Base-by-base conservation (phyloP, 495 filamentous ascomycete genomes). In the Hypoxylon perforatum region DNA sequence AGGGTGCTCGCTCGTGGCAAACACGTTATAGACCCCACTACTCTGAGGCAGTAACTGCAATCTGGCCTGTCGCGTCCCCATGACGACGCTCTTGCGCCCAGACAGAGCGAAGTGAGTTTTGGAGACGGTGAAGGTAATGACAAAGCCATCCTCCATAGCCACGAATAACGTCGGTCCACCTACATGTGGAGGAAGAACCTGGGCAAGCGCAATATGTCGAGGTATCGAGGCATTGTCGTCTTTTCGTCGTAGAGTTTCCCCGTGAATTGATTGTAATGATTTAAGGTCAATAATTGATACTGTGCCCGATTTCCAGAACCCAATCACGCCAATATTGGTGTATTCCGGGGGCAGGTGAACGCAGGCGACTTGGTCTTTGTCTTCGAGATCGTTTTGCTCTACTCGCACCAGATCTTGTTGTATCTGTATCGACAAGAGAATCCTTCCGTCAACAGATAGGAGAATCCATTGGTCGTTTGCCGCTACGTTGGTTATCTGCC, bases 111-210 rank as follows among this genome's bases (percentile, higher is more conserved):
- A 82, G 41, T 85, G 82, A 0, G 69, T 38, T 0, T 81, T 69
- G 35, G 92, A 83, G n/a, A 96, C 79, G 35, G 85, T 84, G 75
- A 94, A 99, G 1, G 91, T 97, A 47, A 95, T 85, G 9, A 99
- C 91, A 67, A 90, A 91, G 21, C 95, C 95, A 76, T 97, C 94
- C 18, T 94, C 92, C 88, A 97, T 92, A n/a, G 93, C 91, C 22
- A 97, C 82, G 61, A 99, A 93, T 1, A 99, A 78, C 0, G 90
- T 97, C 1, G 92, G 88, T 0, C 82, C 81, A 33, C 77, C 66
- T 4, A 73, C 39, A 38, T 72, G 48, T 39, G 73, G 63, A 14
- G 86, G 84, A 12, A 97, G 82, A 1, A 97, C 80, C 45, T 91
- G 85, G 3, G 90, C 88, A 10, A 98, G 81, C 1, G 91, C 85